Evolutionary conservation across 805 yeast genomes (phyloP).

Genomic region (Kockiozyma suomiensis): DNA sequence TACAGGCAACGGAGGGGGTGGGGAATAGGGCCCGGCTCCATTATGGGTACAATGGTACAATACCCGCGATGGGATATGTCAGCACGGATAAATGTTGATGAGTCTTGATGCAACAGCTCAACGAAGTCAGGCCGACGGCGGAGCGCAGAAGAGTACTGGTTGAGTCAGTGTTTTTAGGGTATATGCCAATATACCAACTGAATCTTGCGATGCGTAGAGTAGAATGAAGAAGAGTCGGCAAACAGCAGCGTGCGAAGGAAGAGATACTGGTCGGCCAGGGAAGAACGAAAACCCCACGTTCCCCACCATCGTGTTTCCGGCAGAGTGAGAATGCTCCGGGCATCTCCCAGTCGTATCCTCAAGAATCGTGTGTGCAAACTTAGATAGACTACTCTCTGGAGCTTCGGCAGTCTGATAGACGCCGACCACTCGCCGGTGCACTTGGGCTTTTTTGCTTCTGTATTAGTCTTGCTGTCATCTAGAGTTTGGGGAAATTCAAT

Average conservation of each 20-base stretch:
- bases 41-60: background rate
- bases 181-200: too few relatives aligned
- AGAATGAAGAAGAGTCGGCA: too few relatives aligned
- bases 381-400: too few relatives aligned
- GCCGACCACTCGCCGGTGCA: too few relatives aligned
- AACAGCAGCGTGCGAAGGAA: too few relatives aligned
- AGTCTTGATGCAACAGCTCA: background rate
- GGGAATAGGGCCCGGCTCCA: slow-evolving; percentile 4
- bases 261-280: too few relatives aligned
- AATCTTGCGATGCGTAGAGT: too few relatives aligned
- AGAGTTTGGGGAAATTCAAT: too few relatives aligned
- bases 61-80: background rate
- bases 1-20: slow-evolving; percentile 7
- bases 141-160: background rate
- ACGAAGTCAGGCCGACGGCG: background rate
- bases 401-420: too few relatives aligned
- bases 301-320: slow-evolving; percentile 1
- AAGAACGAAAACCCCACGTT: background rate
- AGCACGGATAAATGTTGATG: background rate
- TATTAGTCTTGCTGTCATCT: too few relatives aligned
- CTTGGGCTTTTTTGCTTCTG: too few relatives aligned
- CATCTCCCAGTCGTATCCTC: background rate
- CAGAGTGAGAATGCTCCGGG: background rate
- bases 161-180: too few relatives aligned
- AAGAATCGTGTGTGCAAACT: background rate